phyloP scores from a whole-genome alignment of 768 basidiomycete species.

The Xerocomellus amylosporus region DNA sequence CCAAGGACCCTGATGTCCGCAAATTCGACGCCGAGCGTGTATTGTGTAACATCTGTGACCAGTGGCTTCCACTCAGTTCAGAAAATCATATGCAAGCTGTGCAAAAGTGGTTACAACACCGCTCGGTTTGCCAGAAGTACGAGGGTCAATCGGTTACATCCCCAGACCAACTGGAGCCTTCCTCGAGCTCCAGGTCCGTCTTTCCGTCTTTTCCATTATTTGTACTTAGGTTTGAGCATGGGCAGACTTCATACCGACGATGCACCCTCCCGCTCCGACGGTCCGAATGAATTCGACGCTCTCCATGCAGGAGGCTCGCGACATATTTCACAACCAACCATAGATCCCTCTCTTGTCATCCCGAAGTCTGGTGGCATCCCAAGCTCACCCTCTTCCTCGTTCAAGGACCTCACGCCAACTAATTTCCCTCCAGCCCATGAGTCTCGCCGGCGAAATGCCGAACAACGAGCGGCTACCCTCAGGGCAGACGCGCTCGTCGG shows the following conservation, averaged over 20 bases:
- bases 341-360: conserved; percentile 2
- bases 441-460: conserved; percentile 71
- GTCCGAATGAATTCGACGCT: conserved; percentile 20
- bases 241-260: conserved; percentile 14
- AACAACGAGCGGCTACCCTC: conserved; percentile 72
- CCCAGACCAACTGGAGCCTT: conserved; percentile 18
- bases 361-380: conserved; percentile 21
- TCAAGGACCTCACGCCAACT: conserved; percentile 57
- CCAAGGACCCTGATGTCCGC: conserved; percentile 67
- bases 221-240: not conserved
- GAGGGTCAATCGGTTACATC: conserved; percentile 7
- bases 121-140: conserved; percentile 49
- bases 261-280: conserved; percentile 31
- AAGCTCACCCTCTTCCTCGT: conserved; percentile 37
- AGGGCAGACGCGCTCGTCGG: conserved; percentile 62
- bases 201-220: conserved; percentile 3
- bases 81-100: conserved; percentile 62
- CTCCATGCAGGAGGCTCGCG: conserved; percentile 28
- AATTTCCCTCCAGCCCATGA: conserved; percentile 60
- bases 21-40: conserved; percentile 74
- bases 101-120: conserved; percentile 64
- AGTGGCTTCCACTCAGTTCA: conserved; percentile 59
- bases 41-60: conserved; percentile 64
- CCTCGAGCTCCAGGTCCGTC: conserved; percentile 24
- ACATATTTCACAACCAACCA: conserved; percentile 6